Evolutionary conservation across 306 rosid species (phyloP), one percentile per base, ranked within the genome.

Genomic region (Hippophae gyantsensis): DNA sequence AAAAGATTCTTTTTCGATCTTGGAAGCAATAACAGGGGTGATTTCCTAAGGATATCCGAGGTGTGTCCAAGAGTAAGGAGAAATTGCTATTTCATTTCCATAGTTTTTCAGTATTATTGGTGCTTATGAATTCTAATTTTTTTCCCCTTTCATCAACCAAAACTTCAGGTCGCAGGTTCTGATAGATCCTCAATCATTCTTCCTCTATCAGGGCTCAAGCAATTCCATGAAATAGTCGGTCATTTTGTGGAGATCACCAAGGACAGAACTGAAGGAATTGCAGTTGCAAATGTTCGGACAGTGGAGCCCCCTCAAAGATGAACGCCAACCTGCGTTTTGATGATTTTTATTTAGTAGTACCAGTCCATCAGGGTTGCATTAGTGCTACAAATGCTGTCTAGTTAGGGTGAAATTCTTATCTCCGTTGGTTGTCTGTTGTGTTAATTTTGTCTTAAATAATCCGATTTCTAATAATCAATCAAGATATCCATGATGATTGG

Each of bases 171-270:
- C 64, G 99, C 99, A 52, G 99, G 97, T 68, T 80, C 99, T 23
- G 99, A 93, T 84, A 74, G 99, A 43, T 93, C 99, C 66, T 93
- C 99, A 66, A 93, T 93, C 74, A 93, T 93, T 70, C 99, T 88
- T 67, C 99, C 99, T 0, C 82, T 93, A 62, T 93, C 99, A 43
- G 99, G 99, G 50, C 88, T 93, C 73, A 93, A 82, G 72, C 99
- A 86, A 79, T 93, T 93, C 81, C 88, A 93, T 73, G 99, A 93
- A 72, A 86, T 86, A 51, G 90, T 93, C 43, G 99, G 99, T 67
- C 99, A 93, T 78, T 93, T 93, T 70, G 99, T 93, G 74, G 99
- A 93, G 76, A 86, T 93, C 76, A 93, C 96, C 64, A 93, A 93
- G 69, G 99, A 93, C 69, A 78, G 90, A 72, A 78, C 85, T 42